These are phyloP conservation scores for Ambrosia trifida DNA, from an alignment of 129 eudicot species.

Conservation along the genomic window DNA sequence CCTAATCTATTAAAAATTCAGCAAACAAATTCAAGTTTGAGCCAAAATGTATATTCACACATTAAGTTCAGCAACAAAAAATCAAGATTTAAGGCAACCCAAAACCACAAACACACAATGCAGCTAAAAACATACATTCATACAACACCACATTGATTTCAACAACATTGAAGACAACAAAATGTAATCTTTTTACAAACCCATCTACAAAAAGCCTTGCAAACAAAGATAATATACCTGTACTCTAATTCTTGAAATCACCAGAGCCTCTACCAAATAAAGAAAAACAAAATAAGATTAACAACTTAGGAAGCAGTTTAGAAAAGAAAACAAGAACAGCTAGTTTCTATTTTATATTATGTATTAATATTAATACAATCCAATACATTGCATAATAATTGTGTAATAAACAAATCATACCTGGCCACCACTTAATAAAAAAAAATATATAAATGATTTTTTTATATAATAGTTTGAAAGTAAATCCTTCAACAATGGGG, in stretches of 20 bases:
- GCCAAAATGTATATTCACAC: too few species aligned
- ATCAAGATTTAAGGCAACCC: too few species aligned
- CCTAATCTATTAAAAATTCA: too few species aligned
- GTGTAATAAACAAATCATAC: conserved; percentile 8
- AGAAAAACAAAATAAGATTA: conserved; percentile 20
- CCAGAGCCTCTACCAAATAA: conserved; percentile 15
- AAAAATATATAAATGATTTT: too few species aligned
- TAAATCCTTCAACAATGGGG: conserved; percentile 9
- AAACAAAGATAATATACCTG: conserved; percentile 17
- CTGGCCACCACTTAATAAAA: too few species aligned
- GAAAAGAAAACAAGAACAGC: too few species aligned
- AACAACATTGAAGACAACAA: conserved; percentile 1
- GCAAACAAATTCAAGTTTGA: too few species aligned
- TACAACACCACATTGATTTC: not conserved
- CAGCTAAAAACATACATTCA: too few species aligned
- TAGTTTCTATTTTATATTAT: too few species aligned
- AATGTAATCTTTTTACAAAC: conserved; percentile 25
- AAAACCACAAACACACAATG: too few species aligned
- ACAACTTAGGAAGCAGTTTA: too few species aligned
- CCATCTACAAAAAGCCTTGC: conserved; percentile 28
- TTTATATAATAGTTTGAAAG: not conserved
- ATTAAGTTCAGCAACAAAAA: too few species aligned
- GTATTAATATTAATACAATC: conserved; percentile 1
- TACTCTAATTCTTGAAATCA: conserved; percentile 14
- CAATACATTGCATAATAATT: conserved; percentile 30